Conservation (phyloP, 306 rosid species). For the Lablab purpureus region DNA sequence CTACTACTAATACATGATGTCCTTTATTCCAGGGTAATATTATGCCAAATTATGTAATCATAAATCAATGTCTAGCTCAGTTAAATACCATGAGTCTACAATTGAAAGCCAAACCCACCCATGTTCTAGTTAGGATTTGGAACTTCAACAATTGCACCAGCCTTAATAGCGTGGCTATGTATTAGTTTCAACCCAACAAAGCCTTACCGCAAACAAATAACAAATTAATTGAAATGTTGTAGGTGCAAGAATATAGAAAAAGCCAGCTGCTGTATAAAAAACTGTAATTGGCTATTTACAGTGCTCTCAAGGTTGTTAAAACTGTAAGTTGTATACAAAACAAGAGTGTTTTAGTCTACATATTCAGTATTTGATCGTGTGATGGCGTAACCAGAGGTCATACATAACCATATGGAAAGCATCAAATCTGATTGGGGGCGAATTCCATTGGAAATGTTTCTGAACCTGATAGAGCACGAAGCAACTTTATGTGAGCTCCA, state of each 20-base stretch:
- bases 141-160: neutral
- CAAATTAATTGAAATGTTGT: conserved; percentile 36
- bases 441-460: conserved; percentile 93
- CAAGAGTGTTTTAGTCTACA: conserved; percentile 29
- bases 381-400: conserved; percentile 94
- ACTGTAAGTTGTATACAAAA: conserved; percentile 56
- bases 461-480: conserved; percentile 70
- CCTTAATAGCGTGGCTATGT: neutral
- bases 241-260: conserved; percentile 42
- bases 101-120: conserved; percentile 1
- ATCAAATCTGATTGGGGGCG: conserved; percentile 80
- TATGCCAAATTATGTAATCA: neutral
- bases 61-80: neutral
- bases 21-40: neutral
- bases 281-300: conserved; percentile 58
- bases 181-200: conserved; percentile 3
- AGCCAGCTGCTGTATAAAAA: conserved; percentile 37
- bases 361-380: conserved; percentile 78
- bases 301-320: conserved; percentile 50
- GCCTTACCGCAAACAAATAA: conserved; percentile 17
- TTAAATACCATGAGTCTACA: neutral
- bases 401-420: conserved; percentile 98
- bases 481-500: conserved; percentile 43
- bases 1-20: neutral
- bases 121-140: neutral